Conservation (phyloP, 1,284 basidiomycete genomes). For the Polyporus tsugae region DNA sequence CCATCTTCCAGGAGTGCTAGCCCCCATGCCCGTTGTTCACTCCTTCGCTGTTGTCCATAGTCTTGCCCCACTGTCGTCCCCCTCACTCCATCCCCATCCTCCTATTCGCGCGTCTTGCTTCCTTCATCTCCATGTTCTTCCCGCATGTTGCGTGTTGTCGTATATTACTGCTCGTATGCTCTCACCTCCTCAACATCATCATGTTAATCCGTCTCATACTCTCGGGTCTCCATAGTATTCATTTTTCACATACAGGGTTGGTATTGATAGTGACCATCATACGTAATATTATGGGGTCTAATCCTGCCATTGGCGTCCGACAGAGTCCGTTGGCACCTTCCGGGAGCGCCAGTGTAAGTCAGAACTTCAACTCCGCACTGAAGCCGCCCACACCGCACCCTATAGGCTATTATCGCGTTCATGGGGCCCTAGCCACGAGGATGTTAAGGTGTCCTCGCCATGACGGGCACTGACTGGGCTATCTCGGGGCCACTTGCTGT, state of each 20-base stretch:
- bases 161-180: conserved; percentile 35
- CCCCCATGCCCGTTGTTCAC: conserved; percentile 28
- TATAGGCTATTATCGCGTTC: background rate
- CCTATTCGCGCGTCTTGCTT: background rate
- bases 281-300: conserved; percentile 28
- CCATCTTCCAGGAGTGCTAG: conserved; percentile 70
- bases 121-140: conserved; percentile 11
- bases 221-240: conserved; percentile 27
- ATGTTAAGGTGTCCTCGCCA: conserved; percentile 2
- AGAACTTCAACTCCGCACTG: conserved; percentile 1
- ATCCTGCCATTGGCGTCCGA: conserved; percentile 13
- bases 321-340: conserved; percentile 17
- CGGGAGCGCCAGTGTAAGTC: background rate
- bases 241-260: conserved; percentile 34
- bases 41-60: conserved; percentile 21
- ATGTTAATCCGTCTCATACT: conserved; percentile 29
- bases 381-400: conserved; percentile 13
- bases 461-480: background rate
- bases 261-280: conserved; percentile 31
- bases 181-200: conserved; percentile 21
- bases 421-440: conserved; percentile 2
- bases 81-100: conserved; percentile 12
- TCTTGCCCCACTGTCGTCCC: conserved; percentile 2
- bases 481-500: background rate
- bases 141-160: conserved; percentile 25